A percentile compares a stretch with the other conserved stretches of the same genome.
Conservation (phyloP, 305 asterid species). For the Solanum hybrid region DNA sequence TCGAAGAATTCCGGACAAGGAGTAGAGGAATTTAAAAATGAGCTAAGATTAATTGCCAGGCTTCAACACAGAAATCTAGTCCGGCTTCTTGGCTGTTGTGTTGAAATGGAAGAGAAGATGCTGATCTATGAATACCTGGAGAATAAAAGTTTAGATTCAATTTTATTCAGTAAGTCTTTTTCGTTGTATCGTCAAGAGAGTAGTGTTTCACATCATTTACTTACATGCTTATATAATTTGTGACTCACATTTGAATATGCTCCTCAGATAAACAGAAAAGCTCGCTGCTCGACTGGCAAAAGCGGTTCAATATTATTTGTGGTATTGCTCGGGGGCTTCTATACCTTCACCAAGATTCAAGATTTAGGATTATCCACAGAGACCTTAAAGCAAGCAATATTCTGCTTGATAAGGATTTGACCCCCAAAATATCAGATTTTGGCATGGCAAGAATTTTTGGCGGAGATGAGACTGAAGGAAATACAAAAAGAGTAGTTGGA, state of each 20-base stretch:
- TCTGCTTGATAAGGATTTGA: conserved; percentile 72
- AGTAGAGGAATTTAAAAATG: conserved; percentile 75
- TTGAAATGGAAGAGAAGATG: conserved; percentile 78
- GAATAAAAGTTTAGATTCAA: conserved; percentile 68
- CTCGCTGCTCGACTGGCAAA: conserved; percentile 57
- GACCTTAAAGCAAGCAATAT: conserved; percentile 88
- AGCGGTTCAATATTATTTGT: conserved; percentile 64
- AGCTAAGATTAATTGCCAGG: conserved; percentile 65
- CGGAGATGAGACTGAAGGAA: conserved; percentile 71
- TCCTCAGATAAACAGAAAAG: conserved; percentile 53
- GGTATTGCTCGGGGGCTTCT: conserved; percentile 87
- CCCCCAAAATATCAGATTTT: conserved; percentile 83
- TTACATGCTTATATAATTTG: not conserved
- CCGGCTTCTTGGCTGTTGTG: conserved; percentile 74
- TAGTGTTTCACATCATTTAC: not conserved
- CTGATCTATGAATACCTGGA: conserved; percentile 79
- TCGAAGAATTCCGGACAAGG: conserved; percentile 81
- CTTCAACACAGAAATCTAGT: conserved; percentile 85
- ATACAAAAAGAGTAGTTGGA: conserved; percentile 74
- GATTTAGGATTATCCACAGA: conserved; percentile 79
- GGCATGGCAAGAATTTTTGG: conserved; percentile 93
- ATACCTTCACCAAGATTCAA: conserved; percentile 83
- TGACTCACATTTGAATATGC: not conserved
- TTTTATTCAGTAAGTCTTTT: conserved; percentile 52
- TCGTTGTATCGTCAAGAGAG: not conserved